Conservation (phyloP, 139 green algal species). For the Micractinium sp. region DNA sequence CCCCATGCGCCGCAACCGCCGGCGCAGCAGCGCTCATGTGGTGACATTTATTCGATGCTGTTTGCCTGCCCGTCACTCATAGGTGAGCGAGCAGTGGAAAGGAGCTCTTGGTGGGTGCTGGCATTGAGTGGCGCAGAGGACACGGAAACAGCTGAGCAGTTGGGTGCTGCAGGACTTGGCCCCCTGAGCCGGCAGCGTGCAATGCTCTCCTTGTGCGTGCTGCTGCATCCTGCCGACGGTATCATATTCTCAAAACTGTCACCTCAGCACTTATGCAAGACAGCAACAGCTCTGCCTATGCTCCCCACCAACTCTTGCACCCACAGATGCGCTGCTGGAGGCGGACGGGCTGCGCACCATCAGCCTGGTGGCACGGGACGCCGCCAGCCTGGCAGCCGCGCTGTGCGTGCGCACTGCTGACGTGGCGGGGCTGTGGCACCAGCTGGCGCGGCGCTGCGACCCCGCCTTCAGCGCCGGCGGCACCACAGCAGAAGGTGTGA, state of each 20-base stretch:
- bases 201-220: too few relatives aligned
- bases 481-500: background rate
- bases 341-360: conserved; percentile 2
- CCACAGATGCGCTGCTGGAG: conserved; percentile 9
- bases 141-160: too few relatives aligned
- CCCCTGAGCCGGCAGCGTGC: too few relatives aligned
- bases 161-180: too few relatives aligned
- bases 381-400: background rate
- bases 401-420: background rate
- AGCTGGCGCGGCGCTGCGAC: conserved; percentile 1
- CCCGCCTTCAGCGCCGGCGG: background rate
- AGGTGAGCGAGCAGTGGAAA: background rate
- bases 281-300: background rate
- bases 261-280: background rate
- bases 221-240: too few relatives aligned
- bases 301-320: too few relatives aligned
- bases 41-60: background rate
- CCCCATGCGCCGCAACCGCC: background rate
- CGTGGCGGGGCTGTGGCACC: conserved; percentile 6
- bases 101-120: too few relatives aligned
- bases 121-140: too few relatives aligned
- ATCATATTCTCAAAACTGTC: background rate
- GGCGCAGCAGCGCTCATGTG: background rate
- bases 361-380: conserved; percentile 5
- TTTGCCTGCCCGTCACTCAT: background rate